Evolutionary conservation across 257 asterid species (phyloP).

Genomic region (Ligustrum vulgare): DNA sequence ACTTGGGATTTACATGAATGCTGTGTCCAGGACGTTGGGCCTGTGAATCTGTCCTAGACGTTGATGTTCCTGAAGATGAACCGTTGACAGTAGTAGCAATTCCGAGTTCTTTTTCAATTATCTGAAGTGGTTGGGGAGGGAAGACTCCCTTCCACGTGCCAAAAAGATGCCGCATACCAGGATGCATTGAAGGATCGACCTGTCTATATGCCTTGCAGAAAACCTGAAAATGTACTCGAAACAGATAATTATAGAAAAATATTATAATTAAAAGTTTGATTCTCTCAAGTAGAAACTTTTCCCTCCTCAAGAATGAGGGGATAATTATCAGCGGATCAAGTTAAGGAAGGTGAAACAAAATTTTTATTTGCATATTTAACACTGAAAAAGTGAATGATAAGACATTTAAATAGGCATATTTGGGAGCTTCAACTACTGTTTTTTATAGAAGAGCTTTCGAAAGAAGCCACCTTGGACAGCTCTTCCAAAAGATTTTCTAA

Average conservation of each 20-base stretch:
- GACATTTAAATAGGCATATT: neutral
- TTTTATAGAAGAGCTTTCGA: neutral
- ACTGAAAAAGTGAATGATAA: neutral
- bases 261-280: neutral
- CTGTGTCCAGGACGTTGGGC: slow-evolving; percentile 72
- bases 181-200: slow-evolving; percentile 73
- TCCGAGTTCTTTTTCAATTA: slow-evolving; percentile 84
- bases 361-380: slow-evolving; percentile 10
- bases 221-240: slow-evolving; percentile 49
- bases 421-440: neutral
- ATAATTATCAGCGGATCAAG: neutral
- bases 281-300: neutral
- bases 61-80: slow-evolving; percentile 50
- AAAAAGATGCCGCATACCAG: slow-evolving; percentile 92
- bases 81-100: slow-evolving; percentile 60
- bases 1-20: slow-evolving; percentile 88
- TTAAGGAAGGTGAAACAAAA: neutral
- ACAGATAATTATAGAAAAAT: neutral
- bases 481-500: neutral
- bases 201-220: slow-evolving; percentile 83
- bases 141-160: slow-evolving; percentile 95
- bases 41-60: slow-evolving; percentile 58
- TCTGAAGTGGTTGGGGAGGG: slow-evolving; percentile 67
- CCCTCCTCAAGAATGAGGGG: slow-evolving; percentile 6
- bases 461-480: neutral